These are phyloP conservation scores for Penicillium sp. DNA, from an alignment of 2,329 filamentous ascomycete species.

Conservation along the genomic window DNA sequence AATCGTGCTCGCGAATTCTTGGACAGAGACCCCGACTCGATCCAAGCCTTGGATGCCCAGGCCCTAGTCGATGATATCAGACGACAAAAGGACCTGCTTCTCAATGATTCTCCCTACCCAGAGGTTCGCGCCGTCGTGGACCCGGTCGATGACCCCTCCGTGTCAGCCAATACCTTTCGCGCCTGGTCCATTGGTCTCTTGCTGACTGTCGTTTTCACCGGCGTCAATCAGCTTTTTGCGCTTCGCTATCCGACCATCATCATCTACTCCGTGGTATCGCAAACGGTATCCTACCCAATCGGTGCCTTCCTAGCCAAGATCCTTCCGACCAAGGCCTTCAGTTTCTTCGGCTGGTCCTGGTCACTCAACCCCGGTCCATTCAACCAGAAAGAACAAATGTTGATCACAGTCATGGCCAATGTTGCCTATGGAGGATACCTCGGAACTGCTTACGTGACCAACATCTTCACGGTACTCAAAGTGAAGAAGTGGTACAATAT, in stretches of 20 bases:
- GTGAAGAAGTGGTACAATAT: neutral
- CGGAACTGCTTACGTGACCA: neutral
- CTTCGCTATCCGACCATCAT: conserved; percentile 13
- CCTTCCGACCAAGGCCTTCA: neutral
- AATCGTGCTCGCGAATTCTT: too few relatives aligned
- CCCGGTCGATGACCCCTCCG: conserved; percentile 16
- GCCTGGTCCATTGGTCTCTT: conserved; percentile 44
- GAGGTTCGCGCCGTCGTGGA: conserved; percentile 19
- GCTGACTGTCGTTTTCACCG: conserved; percentile 14
- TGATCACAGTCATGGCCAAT: conserved; percentile 16
- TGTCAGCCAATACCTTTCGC: conserved; percentile 21
- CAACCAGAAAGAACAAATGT: conserved; percentile 24
- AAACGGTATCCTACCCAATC: neutral
- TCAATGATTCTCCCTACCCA: too few relatives aligned
- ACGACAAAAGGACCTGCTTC: too few relatives aligned
- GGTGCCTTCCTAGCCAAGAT: conserved; percentile 10
- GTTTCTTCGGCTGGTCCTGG: conserved; percentile 14
- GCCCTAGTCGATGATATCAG: too few relatives aligned
- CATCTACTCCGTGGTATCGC: neutral
- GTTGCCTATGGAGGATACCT: neutral
- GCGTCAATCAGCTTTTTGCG: conserved; percentile 19
- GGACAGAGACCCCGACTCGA: too few relatives aligned
- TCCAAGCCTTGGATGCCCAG: too few relatives aligned
- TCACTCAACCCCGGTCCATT: conserved; percentile 29
- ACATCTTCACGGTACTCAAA: too few relatives aligned